Conservation (phyloP, 192 early-diverging fungal genomes). For the Backusella mclennaniae region DNA sequence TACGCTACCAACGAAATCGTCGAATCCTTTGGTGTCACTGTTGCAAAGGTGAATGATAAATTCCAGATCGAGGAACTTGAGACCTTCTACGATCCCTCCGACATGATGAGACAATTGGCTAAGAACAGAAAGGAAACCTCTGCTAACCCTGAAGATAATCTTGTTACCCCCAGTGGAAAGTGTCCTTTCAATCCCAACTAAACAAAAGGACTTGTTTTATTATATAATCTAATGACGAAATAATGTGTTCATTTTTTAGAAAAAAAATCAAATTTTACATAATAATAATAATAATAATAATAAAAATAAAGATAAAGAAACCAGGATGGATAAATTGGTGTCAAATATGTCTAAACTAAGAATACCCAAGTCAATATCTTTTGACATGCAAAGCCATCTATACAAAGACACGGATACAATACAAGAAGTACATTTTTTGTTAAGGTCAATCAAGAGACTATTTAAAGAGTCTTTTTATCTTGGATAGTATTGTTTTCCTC, state of each 20-base stretch:
- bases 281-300: conserved; percentile 2
- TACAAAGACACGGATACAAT: background rate
- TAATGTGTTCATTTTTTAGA: background rate
- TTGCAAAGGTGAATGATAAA: conserved; percentile 41
- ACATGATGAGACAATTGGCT: conserved; percentile 34
- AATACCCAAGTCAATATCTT: conserved; percentile 25
- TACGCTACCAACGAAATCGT: conserved; percentile 35
- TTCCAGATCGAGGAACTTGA: conserved; percentile 39
- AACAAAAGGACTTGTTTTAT: background rate
- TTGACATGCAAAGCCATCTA: background rate
- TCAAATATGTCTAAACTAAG: conserved; percentile 5
- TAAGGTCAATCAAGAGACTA: no score
- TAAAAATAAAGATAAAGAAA: background rate
- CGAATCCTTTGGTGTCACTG: conserved; percentile 36
- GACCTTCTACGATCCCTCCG: conserved; percentile 30
- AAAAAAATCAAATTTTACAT: background rate
- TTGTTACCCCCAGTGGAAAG: conserved; percentile 16
- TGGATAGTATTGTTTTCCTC: no score
- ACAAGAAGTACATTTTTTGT: background rate
- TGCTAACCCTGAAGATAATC: conserved; percentile 9
- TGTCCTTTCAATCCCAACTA: conserved; percentile 29
- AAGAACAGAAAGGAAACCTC: conserved; percentile 28
- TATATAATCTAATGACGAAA: background rate
- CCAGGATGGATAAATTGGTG: conserved; percentile 12
- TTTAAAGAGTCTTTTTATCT: no score